Conservation (phyloP, 106 monocot genomes). For the Iris macrosiphon region DNA sequence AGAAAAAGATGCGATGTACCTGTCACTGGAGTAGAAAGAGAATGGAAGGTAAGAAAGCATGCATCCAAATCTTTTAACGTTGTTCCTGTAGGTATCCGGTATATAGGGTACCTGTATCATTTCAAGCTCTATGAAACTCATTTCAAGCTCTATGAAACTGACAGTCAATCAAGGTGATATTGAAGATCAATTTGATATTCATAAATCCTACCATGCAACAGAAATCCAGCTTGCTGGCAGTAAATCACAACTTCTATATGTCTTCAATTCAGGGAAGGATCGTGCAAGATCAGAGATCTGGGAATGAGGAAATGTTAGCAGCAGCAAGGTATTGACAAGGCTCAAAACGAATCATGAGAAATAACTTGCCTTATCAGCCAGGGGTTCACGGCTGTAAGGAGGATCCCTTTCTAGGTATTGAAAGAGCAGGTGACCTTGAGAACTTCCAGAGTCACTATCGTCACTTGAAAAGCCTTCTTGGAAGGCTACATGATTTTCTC, state of each 20-base stretch:
- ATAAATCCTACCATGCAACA: constrained; percentile 70
- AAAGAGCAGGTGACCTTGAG: constrained; percentile 37
- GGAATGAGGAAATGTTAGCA: constrained; percentile 5
- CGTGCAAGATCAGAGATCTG: constrained; percentile 56
- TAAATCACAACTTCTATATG: constrained; percentile 64
- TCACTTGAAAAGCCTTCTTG: constrained; percentile 52
- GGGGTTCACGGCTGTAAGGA: constrained; percentile 64
- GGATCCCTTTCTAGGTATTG: constrained; percentile 56
- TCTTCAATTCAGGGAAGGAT: constrained; percentile 38
- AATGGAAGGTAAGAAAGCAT: constrained; percentile 84
- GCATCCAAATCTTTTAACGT: constrained; percentile 67
- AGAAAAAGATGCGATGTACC: too few species aligned
- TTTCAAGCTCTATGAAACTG: background rate
- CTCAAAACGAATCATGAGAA: background rate
- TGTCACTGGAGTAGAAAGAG: constrained; percentile 37
- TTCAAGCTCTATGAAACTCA: background rate
- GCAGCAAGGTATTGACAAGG: background rate
- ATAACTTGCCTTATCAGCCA: constrained; percentile 56
- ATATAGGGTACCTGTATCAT: constrained; percentile 72
- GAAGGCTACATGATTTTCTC: constrained; percentile 11
- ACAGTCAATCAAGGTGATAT: background rate
- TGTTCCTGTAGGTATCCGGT: constrained; percentile 67
- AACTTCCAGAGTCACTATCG: constrained; percentile 41
- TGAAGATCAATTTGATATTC: too few species aligned
- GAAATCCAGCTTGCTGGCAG: constrained; percentile 69